Base-by-base conservation (phyloP, 2,329 filamentous ascomycete species). In the Grosmannia clavigera region DNA sequence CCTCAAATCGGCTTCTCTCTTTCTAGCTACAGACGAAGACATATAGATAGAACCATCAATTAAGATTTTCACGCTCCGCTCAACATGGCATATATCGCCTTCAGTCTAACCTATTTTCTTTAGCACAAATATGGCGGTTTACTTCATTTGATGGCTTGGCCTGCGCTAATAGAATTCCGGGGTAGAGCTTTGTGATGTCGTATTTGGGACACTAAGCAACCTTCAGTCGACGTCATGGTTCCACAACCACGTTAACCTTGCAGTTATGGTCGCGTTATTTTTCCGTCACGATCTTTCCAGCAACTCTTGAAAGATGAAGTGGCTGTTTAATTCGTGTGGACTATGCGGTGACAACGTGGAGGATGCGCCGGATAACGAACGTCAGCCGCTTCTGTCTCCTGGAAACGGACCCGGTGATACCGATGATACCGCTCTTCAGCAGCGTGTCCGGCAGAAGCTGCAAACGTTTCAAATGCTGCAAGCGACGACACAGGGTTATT, bases 401-500 rank as follows among this genome's bases (percentile, higher is more conserved):
- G 40, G 40, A 5, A 35, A 25, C 3, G 14, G 11, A 25, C 88
- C 91, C 61, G 86, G 85, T 61, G 86, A 85, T 77, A 78, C 84
- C 67, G 87, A 95, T 71, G 89, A 94, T 67, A 95, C 92, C 1
- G 75, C 78, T 38, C 76, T 92, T 59, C 89, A 96, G 78, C 80
- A 84, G 55, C 79, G 84, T 67, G 80, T 95, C 61, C 89, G 92
- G 68, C 85, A 92, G 72, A 96, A 96, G 78, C 81, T 97, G 62
- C 92, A 96, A 74, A 86, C 86, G 31, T 96, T 96, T 70, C 90
- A 96, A 77, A 95, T 96, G 87, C 70, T 91, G 33, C 82, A 88
- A 58, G 92, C 92, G 59, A 71, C 96, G 11, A 82, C 82, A 1
- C 83, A 89, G 68, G 92, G 92, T 6, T 96, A 85, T 73, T 92